phyloP scores from a whole-genome alignment of 2,329 filamentous ascomycete species.

The Fusarium multiceps region DNA sequence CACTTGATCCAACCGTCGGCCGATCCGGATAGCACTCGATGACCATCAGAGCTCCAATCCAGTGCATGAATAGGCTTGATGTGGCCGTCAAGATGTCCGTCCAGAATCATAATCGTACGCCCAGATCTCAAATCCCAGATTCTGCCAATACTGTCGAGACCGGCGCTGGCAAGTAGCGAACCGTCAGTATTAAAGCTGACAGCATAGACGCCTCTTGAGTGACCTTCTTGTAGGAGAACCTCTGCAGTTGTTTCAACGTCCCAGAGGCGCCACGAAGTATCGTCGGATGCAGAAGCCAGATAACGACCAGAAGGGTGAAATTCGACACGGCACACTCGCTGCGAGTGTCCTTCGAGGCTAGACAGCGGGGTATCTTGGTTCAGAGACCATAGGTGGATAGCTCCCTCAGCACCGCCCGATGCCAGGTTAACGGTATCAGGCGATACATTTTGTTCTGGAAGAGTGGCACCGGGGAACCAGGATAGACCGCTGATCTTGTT shows the following conservation, averaged over 20 bases:
- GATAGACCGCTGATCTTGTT: constrained; percentile 90
- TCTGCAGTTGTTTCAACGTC: constrained; percentile 88
- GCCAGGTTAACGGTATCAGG: constrained; percentile 83
- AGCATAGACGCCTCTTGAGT: constrained; percentile 92
- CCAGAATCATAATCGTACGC: constrained; percentile 93
- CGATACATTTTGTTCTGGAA: constrained; percentile 77
- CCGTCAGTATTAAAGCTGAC: constrained; percentile 92
- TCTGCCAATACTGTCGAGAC: constrained; percentile 91
- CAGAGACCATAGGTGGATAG: constrained; percentile 90
- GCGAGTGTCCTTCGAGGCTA: constrained; percentile 84
- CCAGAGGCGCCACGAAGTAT: constrained; percentile 97
- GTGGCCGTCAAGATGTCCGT: constrained; percentile 82
- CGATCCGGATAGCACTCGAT: constrained; percentile 91
- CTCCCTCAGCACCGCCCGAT: constrained; percentile 88
- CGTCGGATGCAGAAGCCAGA: constrained; percentile 91
- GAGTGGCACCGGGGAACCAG: constrained; percentile 87
- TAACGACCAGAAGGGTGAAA: constrained; percentile 94
- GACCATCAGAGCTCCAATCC: constrained; percentile 91
- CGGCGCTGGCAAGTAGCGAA: constrained; percentile 89
- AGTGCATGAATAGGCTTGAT: constrained; percentile 94
- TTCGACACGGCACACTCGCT: constrained; percentile 89
- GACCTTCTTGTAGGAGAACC: constrained; percentile 89
- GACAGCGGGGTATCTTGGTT: constrained; percentile 85
- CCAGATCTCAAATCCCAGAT: constrained; percentile 96
- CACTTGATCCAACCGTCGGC: constrained; percentile 97